Conservation (phyloP, 2,329 filamentous ascomycete species). For the Coniella lustricola region DNA sequence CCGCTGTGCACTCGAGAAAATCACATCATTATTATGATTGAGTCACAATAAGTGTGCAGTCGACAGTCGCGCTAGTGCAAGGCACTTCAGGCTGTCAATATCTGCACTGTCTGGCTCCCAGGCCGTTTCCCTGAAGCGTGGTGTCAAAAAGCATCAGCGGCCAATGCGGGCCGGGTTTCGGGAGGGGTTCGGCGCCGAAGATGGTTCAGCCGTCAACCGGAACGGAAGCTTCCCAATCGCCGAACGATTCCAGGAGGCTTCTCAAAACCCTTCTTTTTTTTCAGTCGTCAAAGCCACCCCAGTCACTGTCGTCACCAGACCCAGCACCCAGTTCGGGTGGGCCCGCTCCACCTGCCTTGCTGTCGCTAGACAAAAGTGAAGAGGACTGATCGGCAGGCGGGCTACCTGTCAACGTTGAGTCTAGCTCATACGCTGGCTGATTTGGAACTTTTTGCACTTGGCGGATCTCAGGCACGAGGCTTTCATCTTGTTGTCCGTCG, state of each 20-base stretch:
- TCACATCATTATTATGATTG: no score
- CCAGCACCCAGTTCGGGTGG: background rate
- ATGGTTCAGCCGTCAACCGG: background rate
- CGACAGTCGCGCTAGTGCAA: no score
- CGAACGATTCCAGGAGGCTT: no score
- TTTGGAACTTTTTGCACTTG: background rate
- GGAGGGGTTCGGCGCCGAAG: background rate
- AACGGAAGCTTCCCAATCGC: background rate
- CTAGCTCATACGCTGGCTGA: background rate
- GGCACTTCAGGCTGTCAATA: no score
- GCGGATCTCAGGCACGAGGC: background rate
- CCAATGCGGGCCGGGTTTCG: background rate
- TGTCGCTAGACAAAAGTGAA: background rate
- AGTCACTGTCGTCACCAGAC: slow-evolving; percentile 7
- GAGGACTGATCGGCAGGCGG: background rate
- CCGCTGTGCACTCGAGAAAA: no score
- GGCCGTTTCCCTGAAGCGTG: background rate
- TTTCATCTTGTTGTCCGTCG: slow-evolving; percentile 27
- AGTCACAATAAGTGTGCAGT: no score
- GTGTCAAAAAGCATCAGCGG: background rate
- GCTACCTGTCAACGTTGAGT: background rate
- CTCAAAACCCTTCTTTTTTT: no score
- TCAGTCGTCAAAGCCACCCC: slow-evolving; percentile 16
- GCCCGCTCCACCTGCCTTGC: slow-evolving; percentile 4
- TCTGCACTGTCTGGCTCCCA: background rate